Evolutionary conservation across 2,329 filamentous ascomycete species (phyloP), one percentile per base, ranked within the genome.

Genomic region (Neopestalotiopsis rosae): DNA sequence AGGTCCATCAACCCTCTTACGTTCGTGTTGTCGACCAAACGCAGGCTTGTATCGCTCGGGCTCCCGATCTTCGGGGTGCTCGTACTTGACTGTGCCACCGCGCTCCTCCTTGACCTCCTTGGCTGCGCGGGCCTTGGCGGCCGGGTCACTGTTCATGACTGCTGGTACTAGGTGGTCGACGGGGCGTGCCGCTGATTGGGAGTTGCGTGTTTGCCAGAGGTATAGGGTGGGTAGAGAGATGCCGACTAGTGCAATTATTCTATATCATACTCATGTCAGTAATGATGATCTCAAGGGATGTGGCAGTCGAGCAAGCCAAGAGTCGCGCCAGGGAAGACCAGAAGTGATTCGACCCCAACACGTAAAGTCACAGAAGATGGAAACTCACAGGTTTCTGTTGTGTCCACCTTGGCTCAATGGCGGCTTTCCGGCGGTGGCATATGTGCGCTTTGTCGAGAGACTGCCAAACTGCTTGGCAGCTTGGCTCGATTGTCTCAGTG

Each of bases 41-140:
- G 20, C 34, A 17, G 69, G 69, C 62, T 70, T 70, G 67, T n/a
- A 70, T n/a, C 17, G 28, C 38, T 66, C 69, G 56, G 69, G 69
- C 30, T 70, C 62, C 1, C 9, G 20, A 6, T 70, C 13, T 52
- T 70, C 69, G 7, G 69, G 69, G 30, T 70, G 69, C 24, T 59
- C 17, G 32, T 66, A 59, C 52, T 67, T 67, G 24, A 58, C 34
- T 45, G 49, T 28, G 12, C 52, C 58, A 7, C n/a, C 42, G 13
- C 2, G 28, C 34, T 12, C 59, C 30, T 42, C 65, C 17, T 28
- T 20, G 28, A 1, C n/a, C 65, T 67, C 65, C 10, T 49, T 42
- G 6, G 30, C 56, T 1, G 24, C 17, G 6, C 66, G 58, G 12
- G 42, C 9, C 40, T 34, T 40, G 17, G 5, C 61, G 12, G 62